Conservation (phyloP, 2,329 filamentous ascomycete genomes). For the Penicillium sp. region DNA sequence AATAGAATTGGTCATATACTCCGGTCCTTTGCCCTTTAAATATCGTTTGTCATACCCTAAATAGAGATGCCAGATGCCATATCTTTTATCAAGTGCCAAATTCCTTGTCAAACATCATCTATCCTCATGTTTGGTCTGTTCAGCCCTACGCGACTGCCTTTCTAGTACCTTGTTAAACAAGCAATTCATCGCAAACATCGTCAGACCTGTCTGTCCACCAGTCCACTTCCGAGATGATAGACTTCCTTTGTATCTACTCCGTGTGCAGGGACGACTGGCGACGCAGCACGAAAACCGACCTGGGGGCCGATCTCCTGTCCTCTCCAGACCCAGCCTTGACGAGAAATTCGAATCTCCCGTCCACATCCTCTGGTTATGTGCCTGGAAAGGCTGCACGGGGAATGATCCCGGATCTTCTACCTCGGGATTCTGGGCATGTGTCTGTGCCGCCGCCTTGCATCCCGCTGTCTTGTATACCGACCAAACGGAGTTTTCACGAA, state of each 20-base stretch:
- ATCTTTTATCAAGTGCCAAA: not conserved
- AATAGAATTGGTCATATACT: slow-evolving; percentile 3
- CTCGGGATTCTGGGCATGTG: no score
- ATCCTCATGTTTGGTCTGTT: not conserved
- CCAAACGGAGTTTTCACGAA: not conserved
- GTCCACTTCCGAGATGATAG: not conserved
- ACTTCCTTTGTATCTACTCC: slow-evolving; percentile 1
- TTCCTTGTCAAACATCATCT: not conserved
- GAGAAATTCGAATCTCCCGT: not conserved
- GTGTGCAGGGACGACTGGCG: not conserved
- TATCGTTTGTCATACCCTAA: not conserved
- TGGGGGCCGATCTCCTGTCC: not conserved
- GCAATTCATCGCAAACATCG: not conserved
- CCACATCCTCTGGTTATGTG: not conserved
- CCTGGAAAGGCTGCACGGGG: not conserved
- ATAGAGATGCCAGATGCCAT: no score
- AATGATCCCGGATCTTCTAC: not conserved
- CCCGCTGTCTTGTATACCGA: not conserved
- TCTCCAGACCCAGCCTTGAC: not conserved
- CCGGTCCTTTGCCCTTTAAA: not conserved
- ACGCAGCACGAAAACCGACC: not conserved
- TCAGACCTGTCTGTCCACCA: not conserved
- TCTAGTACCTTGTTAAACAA: not conserved
- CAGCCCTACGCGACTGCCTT: not conserved
- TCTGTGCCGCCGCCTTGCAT: not conserved